These are phyloP conservation scores for Eimeria praecox DNA, from an alignment of 169 alveolate genomes.

Conservation along the genomic window DNA sequence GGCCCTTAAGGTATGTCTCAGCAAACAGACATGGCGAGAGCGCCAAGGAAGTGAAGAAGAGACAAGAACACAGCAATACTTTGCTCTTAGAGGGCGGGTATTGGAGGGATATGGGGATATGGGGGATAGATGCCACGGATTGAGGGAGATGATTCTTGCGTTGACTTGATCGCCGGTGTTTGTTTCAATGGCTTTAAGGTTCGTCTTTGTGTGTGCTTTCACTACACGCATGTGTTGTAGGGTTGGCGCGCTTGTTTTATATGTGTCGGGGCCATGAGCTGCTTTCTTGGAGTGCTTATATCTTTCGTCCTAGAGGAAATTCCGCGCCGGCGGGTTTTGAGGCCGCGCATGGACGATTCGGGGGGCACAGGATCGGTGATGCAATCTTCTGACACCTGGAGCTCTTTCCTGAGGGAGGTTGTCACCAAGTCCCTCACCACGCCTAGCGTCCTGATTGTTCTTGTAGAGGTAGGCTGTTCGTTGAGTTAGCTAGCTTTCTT, in stretches of 20 bases:
- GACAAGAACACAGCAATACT: neutral
- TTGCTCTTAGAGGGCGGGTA: neutral
- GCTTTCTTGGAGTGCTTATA: conserved; percentile 86
- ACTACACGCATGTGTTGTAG: neutral
- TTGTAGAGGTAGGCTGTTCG: conserved; percentile 65
- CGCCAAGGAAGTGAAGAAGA: neutral
- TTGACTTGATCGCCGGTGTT: neutral
- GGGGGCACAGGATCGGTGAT: conserved; percentile 78
- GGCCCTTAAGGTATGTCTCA: conserved; percentile 84
- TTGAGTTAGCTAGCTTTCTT: neutral
- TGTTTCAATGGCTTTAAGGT: neutral
- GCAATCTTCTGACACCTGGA: conserved; percentile 40
- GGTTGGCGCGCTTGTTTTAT: conserved; percentile 91
- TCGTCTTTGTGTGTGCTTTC: neutral
- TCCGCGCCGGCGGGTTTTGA: conserved; percentile 84
- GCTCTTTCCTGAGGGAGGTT: conserved; percentile 58
- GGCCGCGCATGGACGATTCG: conserved; percentile 47
- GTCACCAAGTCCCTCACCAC: conserved; percentile 74
- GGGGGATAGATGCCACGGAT: too few relatives aligned
- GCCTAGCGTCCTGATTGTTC: conserved; percentile 79
- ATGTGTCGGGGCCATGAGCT: conserved; percentile 89
- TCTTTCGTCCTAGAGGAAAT: conserved; percentile 90
- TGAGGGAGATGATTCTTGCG: neutral
- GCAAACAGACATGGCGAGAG: neutral
- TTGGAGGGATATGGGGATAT: neutral